Evolutionary conservation across 140 eudicot species (phyloP).

Genomic region (Cichorium intybus): DNA sequence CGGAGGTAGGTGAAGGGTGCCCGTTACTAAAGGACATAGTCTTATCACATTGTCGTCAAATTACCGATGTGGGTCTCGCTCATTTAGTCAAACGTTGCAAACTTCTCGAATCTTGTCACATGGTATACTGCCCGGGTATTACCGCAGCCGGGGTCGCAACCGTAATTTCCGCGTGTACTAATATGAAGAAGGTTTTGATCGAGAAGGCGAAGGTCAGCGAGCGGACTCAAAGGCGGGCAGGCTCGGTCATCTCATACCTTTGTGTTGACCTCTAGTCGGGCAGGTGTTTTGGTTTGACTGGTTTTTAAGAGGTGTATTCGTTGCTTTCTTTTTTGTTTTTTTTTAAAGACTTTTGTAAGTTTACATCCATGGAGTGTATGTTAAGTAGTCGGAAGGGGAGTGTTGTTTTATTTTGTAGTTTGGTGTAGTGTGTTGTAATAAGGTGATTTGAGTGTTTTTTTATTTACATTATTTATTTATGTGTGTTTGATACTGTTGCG

Average conservation of each 20-base stretch:
- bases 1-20: slow-evolving; percentile 83
- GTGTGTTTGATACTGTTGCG: background rate
- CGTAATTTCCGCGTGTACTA: slow-evolving; percentile 59
- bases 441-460: slow-evolving; percentile 3
- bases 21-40: slow-evolving; percentile 71
- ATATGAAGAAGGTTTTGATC: slow-evolving; percentile 74
- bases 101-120: slow-evolving; percentile 72
- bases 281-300: background rate
- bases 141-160: slow-evolving; percentile 90
- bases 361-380: background rate
- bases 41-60: slow-evolving; percentile 81
- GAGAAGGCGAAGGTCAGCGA: slow-evolving; percentile 83
- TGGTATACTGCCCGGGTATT: slow-evolving; percentile 85
- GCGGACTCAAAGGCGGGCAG: slow-evolving; percentile 84
- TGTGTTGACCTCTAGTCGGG: slow-evolving; percentile 63
- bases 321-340: background rate
- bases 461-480: slow-evolving; percentile 7
- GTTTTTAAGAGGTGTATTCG: background rate
- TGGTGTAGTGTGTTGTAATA: slow-evolving; percentile 5
- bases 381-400: background rate
- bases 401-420: background rate
- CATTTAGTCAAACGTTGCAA: slow-evolving; percentile 56
- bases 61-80: slow-evolving; percentile 72
- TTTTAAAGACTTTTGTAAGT: background rate
- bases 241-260: slow-evolving; percentile 75